Evolutionary conservation across 805 yeast species (phyloP), one percentile per base, ranked within the genome.

Genomic region (Ogataea pignaliae): DNA sequence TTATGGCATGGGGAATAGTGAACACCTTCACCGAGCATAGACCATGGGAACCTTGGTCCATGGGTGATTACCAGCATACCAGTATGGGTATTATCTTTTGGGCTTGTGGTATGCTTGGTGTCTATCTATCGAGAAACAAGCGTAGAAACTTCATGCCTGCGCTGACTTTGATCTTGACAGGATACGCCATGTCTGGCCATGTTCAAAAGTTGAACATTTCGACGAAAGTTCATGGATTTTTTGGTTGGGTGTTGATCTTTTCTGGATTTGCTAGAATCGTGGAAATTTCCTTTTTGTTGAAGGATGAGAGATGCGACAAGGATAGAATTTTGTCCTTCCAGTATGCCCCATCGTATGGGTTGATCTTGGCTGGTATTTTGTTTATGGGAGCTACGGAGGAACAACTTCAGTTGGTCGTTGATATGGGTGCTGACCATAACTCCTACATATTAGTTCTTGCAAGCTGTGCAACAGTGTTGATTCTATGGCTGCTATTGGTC

Each of bases 31-130:
- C 98, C 2, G 98, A 91, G 65, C 98, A 91, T 64, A 70, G 97
- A 49, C 66, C 65, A 12, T 91, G 97, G 97, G 93, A 89, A 60
- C 79, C 71, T 9, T 91, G 98, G 98, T 75, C 78, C 36, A 95
- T 86, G 71, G 93, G 96, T 10, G 97, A 89, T 63, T 88, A 84
- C 62, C 97, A 90, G 68, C 97, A 90, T 64, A 90, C 98, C 0
- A 79, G 93, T 16, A 88, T 91, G 96, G 98, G 98, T 1, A 85
- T 91, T 44, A 75, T 91, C 29, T 91, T 97, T 95, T 89, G 97
- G 95, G 79, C 88, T 40, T 95, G 96, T 44, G 98, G 97, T 8
- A 68, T 89, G 51, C 64, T 89, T 21, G 98, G 98, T 1, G 72
- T 91, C 47, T 85, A 76, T 64, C 66, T 90, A 45, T 76, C 95